phyloP scores from a whole-genome alignment of 1,284 basidiomycete species.

The Melampsora americana region DNA sequence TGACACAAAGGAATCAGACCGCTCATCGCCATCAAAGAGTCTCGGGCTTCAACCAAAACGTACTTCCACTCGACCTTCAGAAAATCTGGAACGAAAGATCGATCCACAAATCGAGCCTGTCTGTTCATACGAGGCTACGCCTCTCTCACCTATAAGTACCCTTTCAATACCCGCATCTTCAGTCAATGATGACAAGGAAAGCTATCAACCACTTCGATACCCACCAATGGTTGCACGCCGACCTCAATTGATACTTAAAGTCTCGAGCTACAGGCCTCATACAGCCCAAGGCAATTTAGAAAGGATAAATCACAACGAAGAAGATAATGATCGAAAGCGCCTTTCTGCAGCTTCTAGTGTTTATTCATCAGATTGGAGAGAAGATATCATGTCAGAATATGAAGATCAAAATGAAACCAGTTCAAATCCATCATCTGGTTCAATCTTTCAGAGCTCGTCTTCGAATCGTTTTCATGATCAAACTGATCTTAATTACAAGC shows the following conservation, averaged over 20 bases:
- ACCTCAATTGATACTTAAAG: not conserved
- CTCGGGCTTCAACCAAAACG: not conserved
- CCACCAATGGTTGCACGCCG: not conserved
- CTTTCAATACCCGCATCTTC: not conserved
- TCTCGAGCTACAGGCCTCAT: not conserved
- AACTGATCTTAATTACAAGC: too few relatives aligned
- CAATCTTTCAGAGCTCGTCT: too few relatives aligned
- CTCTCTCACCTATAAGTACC: not conserved
- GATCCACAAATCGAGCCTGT: not conserved
- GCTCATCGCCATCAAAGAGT: not conserved
- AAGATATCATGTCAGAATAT: not conserved
- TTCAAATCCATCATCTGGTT: too few relatives aligned
- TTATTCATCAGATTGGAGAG: constrained; percentile 3
- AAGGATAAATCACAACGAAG: not conserved
- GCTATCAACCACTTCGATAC: not conserved
- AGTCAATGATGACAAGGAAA: not conserved
- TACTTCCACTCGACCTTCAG: too few relatives aligned
- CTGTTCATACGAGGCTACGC: not conserved
- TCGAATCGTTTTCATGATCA: too few relatives aligned
- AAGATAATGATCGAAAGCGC: not conserved
- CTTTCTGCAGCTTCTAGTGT: not conserved
- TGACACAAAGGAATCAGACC: not conserved
- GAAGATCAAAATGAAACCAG: not conserved
- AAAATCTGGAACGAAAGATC: too few relatives aligned
- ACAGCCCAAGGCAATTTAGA: not conserved